A percentile compares a stretch with the other conserved stretches of the same genome.
Conservation (phyloP, 148 eudicot genomes). For the Diospyros kaki region DNA sequence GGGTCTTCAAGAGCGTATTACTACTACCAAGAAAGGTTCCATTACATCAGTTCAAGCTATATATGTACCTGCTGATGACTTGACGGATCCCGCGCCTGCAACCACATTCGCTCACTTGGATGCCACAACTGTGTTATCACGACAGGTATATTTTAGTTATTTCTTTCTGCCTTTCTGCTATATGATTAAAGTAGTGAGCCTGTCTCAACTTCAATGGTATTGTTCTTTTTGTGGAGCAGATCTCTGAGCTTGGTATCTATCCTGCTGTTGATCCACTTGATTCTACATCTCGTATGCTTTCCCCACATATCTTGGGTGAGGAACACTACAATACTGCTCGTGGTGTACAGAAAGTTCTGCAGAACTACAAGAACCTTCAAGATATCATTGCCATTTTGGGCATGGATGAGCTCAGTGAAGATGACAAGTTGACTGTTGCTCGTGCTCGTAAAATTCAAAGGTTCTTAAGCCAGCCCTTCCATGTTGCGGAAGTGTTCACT, state of each 20-base stretch:
- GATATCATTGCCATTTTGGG: constrained; percentile 72
- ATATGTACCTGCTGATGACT: constrained; percentile 81
- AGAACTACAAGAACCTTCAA: constrained; percentile 68
- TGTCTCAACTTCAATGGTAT: too few species aligned
- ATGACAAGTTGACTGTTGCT: constrained; percentile 65
- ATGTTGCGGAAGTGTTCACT: constrained; percentile 68
- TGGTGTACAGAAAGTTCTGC: constrained; percentile 68
- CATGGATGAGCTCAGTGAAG: constrained; percentile 77
- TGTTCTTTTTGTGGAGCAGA: constrained; percentile 20
- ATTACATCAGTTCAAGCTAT: constrained; percentile 76
- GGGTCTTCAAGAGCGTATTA: constrained; percentile 78
- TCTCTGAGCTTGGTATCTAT: constrained; percentile 73
- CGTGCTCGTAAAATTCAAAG: constrained; percentile 77
- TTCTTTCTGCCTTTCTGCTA: too few species aligned
- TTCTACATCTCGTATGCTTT: constrained; percentile 65
- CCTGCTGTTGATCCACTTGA: constrained; percentile 66
- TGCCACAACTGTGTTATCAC: constrained; percentile 72
- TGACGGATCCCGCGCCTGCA: constrained; percentile 85
- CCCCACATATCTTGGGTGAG: constrained; percentile 62
- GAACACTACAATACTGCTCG: constrained; percentile 71
- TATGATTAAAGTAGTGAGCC: too few species aligned
- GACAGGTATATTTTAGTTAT: constrained; percentile 53
- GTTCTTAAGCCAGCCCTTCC: constrained; percentile 75
- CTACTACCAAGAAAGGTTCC: constrained; percentile 76
- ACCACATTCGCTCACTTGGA: constrained; percentile 82